phyloP scores from a whole-genome alignment of 2,329 filamentous ascomycete genomes.

The Cercospora sp. region DNA sequence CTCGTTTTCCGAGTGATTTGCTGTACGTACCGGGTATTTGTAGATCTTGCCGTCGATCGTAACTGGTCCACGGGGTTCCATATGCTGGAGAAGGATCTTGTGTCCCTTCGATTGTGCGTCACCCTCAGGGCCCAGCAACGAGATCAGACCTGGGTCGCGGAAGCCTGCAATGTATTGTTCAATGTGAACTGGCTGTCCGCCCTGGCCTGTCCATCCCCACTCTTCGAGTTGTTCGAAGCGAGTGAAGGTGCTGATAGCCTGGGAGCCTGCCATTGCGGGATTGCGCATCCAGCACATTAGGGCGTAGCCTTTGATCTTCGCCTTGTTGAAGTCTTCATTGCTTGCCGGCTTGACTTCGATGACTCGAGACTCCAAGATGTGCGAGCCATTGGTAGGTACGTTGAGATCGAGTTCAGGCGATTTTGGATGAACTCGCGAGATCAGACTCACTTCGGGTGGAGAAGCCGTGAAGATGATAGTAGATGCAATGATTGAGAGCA shows the following conservation, averaged over 20 bases:
- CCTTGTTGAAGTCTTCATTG: not conserved
- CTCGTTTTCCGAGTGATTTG: not conserved
- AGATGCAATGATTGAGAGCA: not conserved
- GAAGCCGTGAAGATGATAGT: not conserved
- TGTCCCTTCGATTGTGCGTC: not conserved
- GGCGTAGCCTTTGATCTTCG: slow-evolving; percentile 8
- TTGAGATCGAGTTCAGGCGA: not conserved
- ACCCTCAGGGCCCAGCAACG: not conserved
- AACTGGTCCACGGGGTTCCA: not conserved
- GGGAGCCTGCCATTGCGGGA: slow-evolving; percentile 8
- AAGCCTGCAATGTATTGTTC: not conserved
- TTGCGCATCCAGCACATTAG: slow-evolving; percentile 16
- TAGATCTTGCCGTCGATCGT: not conserved
- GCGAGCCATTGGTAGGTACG: not conserved
- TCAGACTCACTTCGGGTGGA: not conserved
- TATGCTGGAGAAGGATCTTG: not conserved
- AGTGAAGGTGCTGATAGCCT: slow-evolving; percentile 3
- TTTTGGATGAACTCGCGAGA: not conserved
- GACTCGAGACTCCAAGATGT: not conserved
- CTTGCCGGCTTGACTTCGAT: not conserved
- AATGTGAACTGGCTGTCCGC: not conserved
- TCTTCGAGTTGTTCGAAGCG: slow-evolving; percentile 2
- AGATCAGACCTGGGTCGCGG: not conserved
- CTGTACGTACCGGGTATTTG: slow-evolving; percentile 13
- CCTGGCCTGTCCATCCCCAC: slow-evolving; percentile 9